Evolutionary conservation across 176 grass and related monocot genomes (phyloP).

Genomic region (sorghum (Sorghum bicolor)): DNA sequence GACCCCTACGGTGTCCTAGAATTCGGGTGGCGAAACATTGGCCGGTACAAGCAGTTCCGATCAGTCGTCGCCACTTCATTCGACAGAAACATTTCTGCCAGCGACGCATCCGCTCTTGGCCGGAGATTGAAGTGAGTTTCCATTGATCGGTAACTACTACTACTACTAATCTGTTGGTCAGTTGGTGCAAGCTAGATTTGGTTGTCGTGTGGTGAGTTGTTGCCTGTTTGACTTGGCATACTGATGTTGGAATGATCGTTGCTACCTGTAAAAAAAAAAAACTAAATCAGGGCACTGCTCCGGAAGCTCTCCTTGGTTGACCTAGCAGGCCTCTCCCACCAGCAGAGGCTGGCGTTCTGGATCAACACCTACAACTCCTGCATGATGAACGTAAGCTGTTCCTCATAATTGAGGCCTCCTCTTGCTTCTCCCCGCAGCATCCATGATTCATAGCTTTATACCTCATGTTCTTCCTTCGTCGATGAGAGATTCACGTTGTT

Average conservation of each 20-base stretch:
- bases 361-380: conserved; percentile 86
- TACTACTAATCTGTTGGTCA: not conserved
- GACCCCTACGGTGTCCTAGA: conserved; percentile 59
- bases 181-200: conserved; percentile 1
- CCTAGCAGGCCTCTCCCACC: conserved; percentile 54
- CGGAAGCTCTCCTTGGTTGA: conserved; percentile 55
- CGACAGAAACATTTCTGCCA: conserved; percentile 1
- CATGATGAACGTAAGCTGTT: conserved; percentile 83
- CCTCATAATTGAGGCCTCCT: conserved; percentile 26
- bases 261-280: conserved; percentile 11
- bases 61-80: conserved; percentile 41
- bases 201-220: not conserved
- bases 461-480: not conserved
- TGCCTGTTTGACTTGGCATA: conserved; percentile 4
- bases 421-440: conserved; percentile 9
- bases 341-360: conserved; percentile 80
- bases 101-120: conserved; percentile 16
- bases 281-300: conserved; percentile 47
- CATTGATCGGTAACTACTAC: conserved; percentile 19
- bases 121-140: conserved; percentile 71
- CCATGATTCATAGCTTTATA: conserved; percentile 4
- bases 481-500: not conserved
- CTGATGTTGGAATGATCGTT: conserved; percentile 1
- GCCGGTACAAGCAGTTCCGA: conserved; percentile 56
- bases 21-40: conserved; percentile 56